phyloP scores from a whole-genome alignment of 768 basidiomycete genomes.

The Naganishia kalamii region DNA sequence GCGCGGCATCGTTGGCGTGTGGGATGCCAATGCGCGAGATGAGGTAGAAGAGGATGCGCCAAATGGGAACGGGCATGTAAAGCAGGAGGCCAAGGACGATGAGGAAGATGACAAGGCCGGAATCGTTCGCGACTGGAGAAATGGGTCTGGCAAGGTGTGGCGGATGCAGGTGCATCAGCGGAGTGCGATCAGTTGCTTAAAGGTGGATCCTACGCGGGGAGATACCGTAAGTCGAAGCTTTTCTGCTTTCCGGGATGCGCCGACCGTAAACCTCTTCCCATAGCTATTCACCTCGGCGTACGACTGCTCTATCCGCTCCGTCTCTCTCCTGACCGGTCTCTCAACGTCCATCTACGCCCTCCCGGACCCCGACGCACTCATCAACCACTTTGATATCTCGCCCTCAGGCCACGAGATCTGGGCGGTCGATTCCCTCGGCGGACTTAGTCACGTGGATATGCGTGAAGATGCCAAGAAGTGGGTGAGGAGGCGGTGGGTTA shows the following conservation, averaged over 20 bases:
- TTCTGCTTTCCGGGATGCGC: not conserved
- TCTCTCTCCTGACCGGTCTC: conserved; percentile 43
- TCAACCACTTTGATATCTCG: conserved; percentile 49
- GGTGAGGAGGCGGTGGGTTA: conserved; percentile 34
- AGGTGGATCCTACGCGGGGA: conserved; percentile 44
- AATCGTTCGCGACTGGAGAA: conserved; percentile 2
- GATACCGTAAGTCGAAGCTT: conserved; percentile 38
- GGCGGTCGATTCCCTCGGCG: conserved; percentile 42
- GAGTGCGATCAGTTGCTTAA: conserved; percentile 44
- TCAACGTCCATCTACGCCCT: conserved; percentile 47
- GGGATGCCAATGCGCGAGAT: not conserved
- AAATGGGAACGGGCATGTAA: conserved; percentile 37
- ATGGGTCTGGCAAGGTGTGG: conserved; percentile 30
- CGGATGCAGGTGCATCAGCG: conserved; percentile 43
- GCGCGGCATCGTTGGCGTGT: conserved; percentile 38
- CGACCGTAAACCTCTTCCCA: not conserved
- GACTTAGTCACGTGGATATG: conserved; percentile 44
- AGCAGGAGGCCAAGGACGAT: conserved; percentile 27
- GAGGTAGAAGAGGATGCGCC: not conserved
- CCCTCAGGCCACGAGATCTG: conserved; percentile 42
- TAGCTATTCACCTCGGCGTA: conserved; percentile 48
- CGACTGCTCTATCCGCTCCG: conserved; percentile 47
- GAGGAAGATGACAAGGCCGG: conserved; percentile 26
- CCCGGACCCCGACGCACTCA: conserved; percentile 43
- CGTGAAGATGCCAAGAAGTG: conserved; percentile 32